These are phyloP conservation scores for Penstemon newberryi DNA, from an alignment of 257 asterid species.

Conservation along the genomic window DNA sequence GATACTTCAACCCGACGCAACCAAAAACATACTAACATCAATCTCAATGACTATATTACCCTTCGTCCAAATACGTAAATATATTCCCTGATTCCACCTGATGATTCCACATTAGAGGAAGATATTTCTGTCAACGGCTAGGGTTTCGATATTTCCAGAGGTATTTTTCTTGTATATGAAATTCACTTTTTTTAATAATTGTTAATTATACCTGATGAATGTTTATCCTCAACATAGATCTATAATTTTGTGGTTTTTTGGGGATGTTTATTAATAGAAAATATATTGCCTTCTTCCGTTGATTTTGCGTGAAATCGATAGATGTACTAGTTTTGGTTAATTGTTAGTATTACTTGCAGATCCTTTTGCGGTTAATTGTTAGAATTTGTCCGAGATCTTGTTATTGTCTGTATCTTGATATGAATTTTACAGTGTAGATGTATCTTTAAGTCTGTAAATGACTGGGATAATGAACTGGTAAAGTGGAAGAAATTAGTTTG, in stretches of 20 bases:
- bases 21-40: too few species aligned
- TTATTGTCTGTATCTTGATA: background rate
- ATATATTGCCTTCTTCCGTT: background rate
- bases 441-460: slow-evolving; percentile 1
- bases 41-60: slow-evolving; percentile 11
- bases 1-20: too few species aligned
- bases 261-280: background rate
- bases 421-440: background rate
- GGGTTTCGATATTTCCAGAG: slow-evolving; percentile 37
- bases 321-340: background rate
- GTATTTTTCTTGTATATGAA: slow-evolving; percentile 5
- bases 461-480: background rate
- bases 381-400: too few species aligned
- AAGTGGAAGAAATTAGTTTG: background rate
- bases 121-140: slow-evolving; percentile 21
- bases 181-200: background rate
- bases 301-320: background rate
- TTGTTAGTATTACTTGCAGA: background rate
- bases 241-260: background rate
- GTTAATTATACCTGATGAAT: background rate
- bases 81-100: background rate
- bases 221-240: slow-evolving; percentile 21
- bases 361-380: background rate
- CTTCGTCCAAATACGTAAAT: background rate
- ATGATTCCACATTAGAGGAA: background rate